Evolutionary conservation across 305 asterid genomes (phyloP), one percentile per base, ranked within the genome.

Genomic region (Fraxinus paxiana): DNA sequence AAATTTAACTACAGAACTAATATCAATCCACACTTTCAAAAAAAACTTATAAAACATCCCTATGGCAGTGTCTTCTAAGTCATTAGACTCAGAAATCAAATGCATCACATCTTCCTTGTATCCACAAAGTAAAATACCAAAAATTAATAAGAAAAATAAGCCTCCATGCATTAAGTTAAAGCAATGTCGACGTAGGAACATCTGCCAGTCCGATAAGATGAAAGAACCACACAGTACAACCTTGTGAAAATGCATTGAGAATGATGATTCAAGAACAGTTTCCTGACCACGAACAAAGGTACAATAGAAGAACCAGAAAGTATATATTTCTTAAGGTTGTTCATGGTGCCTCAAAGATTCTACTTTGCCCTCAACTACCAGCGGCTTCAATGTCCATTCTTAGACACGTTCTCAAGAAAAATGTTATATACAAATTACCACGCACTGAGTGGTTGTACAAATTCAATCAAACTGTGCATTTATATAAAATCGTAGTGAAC

Each of bases 221-320:
- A 24, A 61, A 78, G 65, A 87, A 46, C 72, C 26, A 34, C 63
- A 54, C 70, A 63, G 74, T 10, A 35, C 73, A 7, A 12, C 63
- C 20, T 5, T n/a, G 24, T n/a, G 22, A 51, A 51, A 72, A 28
- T 35, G 78, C 15, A 38, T 35, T n/a, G 22, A 1, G 9, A 54
- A 72, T 30, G 10, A 28, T 24, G 56, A 22, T 51, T 70, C 72
- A 80, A 73, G 63, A 65, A 51, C 80, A 80, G 75, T 80, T 77
- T 73, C 35, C 74, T 34, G 24, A 34, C 79, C 77, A 51, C 10
- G 79, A 38, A 20, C 67, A 80, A 41, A 79, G 17, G 70, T 67
- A 76, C 56, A 79, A 65, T 54, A 31, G 71, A 6, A 74, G 37
- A 63, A 69, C 51, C 75, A 26, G 18, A 73, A 41, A 54, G 51